A percentile compares a stretch with the other conserved stretches of the same genome.
Evolutionary conservation across 2,329 filamentous ascomycete genomes (phyloP).

Genomic region (Talaromyces albobiverticillius): DNA sequence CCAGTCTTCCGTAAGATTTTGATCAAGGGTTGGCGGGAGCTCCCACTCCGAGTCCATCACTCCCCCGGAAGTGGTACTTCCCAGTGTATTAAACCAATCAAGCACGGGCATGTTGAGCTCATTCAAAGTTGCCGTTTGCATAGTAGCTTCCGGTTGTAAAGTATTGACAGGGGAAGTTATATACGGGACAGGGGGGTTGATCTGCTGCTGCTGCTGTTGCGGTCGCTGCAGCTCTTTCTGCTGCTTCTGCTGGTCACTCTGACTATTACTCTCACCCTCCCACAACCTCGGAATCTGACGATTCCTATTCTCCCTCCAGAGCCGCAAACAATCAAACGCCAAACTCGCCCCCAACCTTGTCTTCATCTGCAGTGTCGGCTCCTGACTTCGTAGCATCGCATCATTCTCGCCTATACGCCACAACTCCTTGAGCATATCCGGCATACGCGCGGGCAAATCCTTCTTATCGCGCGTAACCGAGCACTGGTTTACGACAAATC

Average conservation of each 20-base stretch:
- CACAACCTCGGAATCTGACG: neutral
- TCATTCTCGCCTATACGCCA: conserved; percentile 1
- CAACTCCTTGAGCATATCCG: conserved; percentile 1
- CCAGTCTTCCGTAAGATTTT: neutral
- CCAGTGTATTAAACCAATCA: neutral
- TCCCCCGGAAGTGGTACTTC: neutral
- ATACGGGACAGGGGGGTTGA: no score
- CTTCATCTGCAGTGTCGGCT: neutral
- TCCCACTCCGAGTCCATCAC: neutral
- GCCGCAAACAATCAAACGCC: neutral
- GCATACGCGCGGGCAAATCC: conserved; percentile 1
- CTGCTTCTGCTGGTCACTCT: neutral
- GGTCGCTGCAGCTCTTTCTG: neutral
- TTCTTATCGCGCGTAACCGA: neutral
- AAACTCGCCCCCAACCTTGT: neutral
- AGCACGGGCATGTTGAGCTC: neutral
- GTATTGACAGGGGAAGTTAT: neutral
- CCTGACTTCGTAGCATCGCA: neutral
- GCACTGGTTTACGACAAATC: neutral
- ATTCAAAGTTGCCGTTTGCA: neutral
- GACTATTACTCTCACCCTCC: neutral
- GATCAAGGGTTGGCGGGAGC: neutral
- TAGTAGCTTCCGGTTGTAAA: neutral
- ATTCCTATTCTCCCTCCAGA: neutral
- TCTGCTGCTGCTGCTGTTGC: neutral